These are phyloP conservation scores for Tulasnella sp. DNA, from an alignment of 768 basidiomycete species.

Conservation along the genomic window DNA sequence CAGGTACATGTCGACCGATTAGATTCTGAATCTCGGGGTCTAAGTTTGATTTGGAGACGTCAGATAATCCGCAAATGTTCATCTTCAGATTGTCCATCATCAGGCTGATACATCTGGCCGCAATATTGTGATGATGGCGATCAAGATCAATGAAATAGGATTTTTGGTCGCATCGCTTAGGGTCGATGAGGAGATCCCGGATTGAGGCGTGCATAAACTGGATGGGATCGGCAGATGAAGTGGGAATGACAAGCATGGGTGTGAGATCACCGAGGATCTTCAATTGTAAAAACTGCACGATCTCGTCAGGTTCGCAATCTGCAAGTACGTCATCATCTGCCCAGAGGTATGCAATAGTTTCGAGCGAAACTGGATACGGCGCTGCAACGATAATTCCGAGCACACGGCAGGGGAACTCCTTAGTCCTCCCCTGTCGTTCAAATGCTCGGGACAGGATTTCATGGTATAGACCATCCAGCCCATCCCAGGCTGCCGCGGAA, in stretches of 20 bases:
- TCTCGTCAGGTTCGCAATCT: not conserved
- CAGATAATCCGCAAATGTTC: not conserved
- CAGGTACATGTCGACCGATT: not conserved
- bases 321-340: not conserved
- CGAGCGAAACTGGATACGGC: not conserved
- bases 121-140: not conserved
- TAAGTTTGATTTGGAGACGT: not conserved
- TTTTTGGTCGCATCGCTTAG: not conserved
- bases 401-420: not conserved
- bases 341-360: not conserved
- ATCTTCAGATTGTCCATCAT: not conserved
- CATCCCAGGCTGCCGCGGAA: not conserved
- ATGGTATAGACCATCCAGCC: not conserved
- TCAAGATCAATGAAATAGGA: not conserved
- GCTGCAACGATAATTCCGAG: not conserved
- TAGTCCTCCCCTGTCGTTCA: not conserved
- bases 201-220: not conserved
- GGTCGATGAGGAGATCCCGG: not conserved
- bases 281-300: not conserved
- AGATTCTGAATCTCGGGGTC: not conserved
- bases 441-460: not conserved
- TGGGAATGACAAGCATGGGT: not conserved
- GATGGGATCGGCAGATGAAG: not conserved
- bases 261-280: not conserved
- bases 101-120: not conserved